Evolutionary conservation across 2,329 filamentous ascomycete genomes (phyloP).

Genomic region (Pseudocercospora vitis): DNA sequence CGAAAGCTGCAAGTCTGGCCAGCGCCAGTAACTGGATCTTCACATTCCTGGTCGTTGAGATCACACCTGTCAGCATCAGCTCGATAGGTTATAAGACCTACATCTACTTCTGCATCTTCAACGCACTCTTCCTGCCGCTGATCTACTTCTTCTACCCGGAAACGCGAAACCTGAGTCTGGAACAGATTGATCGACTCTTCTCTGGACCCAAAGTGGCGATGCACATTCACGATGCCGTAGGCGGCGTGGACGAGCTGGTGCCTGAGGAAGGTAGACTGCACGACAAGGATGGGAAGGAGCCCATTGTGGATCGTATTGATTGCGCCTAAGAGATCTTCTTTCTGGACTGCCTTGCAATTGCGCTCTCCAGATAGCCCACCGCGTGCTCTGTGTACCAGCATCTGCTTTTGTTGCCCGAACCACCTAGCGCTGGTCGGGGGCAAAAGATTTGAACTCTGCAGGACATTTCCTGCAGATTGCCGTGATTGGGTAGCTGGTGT

Average conservation of each 20-base stretch:
- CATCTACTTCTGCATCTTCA: conserved; percentile 52
- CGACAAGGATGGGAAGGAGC: conserved; percentile 5
- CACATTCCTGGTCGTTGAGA: conserved; percentile 40
- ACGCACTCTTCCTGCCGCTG: conserved; percentile 55
- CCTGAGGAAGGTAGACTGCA: background rate
- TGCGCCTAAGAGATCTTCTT: background rate
- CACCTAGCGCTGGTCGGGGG: too few relatives aligned
- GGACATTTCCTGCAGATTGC: too few relatives aligned
- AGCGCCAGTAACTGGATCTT: conserved; percentile 57
- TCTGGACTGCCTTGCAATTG: background rate
- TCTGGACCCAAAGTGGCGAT: conserved; percentile 32
- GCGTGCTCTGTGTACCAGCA: too few relatives aligned
- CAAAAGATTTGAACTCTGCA: too few relatives aligned
- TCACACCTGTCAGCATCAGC: conserved; percentile 42
- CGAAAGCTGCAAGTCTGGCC: conserved; percentile 90
- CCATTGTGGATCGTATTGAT: conserved; percentile 13
- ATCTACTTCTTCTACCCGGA: conserved; percentile 60
- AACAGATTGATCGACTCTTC: conserved; percentile 56
- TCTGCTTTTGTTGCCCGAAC: too few relatives aligned
- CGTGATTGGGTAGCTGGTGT: too few relatives aligned
- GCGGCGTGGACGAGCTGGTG: conserved; percentile 12
- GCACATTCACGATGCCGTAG: conserved; percentile 20
- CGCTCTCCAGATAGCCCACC: too few relatives aligned
- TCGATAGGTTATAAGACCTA: conserved; percentile 39
- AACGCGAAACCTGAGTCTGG: conserved; percentile 45